phyloP scores from a whole-genome alignment of 2,329 filamentous ascomycete genomes.

The Aspergillus sp. region DNA sequence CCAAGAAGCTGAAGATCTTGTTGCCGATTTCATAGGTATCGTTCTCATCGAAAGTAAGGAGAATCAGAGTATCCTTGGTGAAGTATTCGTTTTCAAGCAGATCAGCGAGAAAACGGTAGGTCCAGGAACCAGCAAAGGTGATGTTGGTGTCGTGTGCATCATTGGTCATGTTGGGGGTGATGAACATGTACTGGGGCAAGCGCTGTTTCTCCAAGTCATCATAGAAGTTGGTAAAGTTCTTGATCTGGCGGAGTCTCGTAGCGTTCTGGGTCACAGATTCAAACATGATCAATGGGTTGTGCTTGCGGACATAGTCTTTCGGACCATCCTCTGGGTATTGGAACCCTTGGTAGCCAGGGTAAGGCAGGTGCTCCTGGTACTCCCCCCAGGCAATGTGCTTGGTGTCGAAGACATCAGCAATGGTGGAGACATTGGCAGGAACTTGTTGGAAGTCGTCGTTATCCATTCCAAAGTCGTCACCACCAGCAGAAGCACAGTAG shows the following conservation, averaged over 20 bases:
- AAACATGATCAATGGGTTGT: constrained; percentile 65
- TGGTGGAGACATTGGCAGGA: constrained; percentile 58
- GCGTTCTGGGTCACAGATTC: constrained; percentile 57
- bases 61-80: constrained; percentile 71
- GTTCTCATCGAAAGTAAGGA: constrained; percentile 81
- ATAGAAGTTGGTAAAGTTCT: constrained; percentile 68
- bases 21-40: constrained; percentile 65
- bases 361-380: constrained; percentile 77
- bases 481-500: constrained; percentile 64
- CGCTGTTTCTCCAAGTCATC: constrained; percentile 58
- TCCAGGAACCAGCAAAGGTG: constrained; percentile 65
- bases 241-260: constrained; percentile 62
- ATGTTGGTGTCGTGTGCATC: constrained; percentile 73
- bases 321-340: constrained; percentile 56
- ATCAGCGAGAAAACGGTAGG: constrained; percentile 62
- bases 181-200: constrained; percentile 65
- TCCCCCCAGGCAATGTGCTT: constrained; percentile 63
- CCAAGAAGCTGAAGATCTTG: constrained; percentile 63
- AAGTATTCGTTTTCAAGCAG: constrained; percentile 67
- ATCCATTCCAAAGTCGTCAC: constrained; percentile 69
- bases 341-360: constrained; percentile 64
- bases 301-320: constrained; percentile 79
- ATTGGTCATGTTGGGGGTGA: constrained; percentile 52
- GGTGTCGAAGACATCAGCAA: constrained; percentile 65
- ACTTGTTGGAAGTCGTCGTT: constrained; percentile 61